A percentile compares a stretch with the other conserved stretches of the same genome.
Evolutionary conservation across 257 asterid species (phyloP).

Genomic region (Coffea canephora): DNA sequence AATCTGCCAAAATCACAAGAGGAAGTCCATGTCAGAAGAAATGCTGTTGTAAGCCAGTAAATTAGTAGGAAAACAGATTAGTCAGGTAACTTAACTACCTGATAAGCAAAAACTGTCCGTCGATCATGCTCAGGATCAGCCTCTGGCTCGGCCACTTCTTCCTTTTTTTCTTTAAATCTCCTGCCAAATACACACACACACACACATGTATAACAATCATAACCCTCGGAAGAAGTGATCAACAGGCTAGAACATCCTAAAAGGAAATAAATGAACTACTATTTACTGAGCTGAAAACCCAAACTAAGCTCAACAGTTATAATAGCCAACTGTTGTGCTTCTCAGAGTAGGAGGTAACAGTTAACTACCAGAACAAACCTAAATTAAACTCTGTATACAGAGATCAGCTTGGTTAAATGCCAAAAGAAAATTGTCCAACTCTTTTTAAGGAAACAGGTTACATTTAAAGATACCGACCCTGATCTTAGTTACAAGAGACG

Average conservation of each 20-base stretch:
- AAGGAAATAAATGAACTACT: not conserved
- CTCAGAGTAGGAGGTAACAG: not conserved
- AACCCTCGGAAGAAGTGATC: not conserved
- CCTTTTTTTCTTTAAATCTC: conserved; percentile 59
- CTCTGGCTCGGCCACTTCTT: conserved; percentile 49
- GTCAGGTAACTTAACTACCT: conserved; percentile 42
- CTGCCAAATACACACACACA: conserved; percentile 26
- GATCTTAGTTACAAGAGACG: too few species aligned
- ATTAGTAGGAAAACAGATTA: not conserved
- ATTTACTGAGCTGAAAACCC: not conserved
- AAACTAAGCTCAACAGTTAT: not conserved
- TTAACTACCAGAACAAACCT: not conserved
- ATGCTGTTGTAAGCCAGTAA: too few species aligned
- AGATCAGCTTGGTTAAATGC: not conserved
- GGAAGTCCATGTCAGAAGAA: not conserved
- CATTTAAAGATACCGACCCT: too few species aligned
- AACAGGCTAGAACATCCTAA: too few species aligned
- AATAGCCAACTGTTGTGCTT: not conserved
- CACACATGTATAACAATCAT: not conserved
- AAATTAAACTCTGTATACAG: not conserved
- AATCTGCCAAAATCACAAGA: conserved; percentile 38
- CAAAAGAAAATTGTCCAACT: not conserved
- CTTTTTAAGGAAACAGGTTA: too few species aligned
- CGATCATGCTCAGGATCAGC: conserved; percentile 72
- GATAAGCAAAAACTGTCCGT: conserved; percentile 78